These are phyloP conservation scores for Phlebiopsis flavidoalba DNA, from an alignment of 768 basidiomycete species.

Conservation along the genomic window DNA sequence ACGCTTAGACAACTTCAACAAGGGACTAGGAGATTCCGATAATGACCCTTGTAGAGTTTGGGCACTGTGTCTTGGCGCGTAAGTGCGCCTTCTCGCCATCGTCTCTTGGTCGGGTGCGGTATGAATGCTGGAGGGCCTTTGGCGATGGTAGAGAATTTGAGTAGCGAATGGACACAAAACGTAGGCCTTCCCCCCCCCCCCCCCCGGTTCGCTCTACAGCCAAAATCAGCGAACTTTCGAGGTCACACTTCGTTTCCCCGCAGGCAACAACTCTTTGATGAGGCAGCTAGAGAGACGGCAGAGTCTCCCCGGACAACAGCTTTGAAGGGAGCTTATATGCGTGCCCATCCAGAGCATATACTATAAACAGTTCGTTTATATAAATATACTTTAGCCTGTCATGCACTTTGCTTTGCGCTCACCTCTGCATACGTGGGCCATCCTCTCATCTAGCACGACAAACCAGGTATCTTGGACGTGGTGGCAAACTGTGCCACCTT, in stretches of 20 bases:
- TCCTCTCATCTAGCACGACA: slow-evolving; percentile 66
- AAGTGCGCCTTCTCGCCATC: slow-evolving; percentile 45
- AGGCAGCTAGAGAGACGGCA: slow-evolving; percentile 52
- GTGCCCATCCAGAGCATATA: slow-evolving; percentile 99
- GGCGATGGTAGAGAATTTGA: slow-evolving; percentile 58
- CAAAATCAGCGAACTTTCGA: slow-evolving; percentile 18
- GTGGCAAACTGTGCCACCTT: slow-evolving; percentile 85
- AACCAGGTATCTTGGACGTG: slow-evolving; percentile 55
- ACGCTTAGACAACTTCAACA: background rate
- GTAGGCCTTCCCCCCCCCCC: too few relatives aligned
- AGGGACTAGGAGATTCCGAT: background rate
- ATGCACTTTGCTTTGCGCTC: slow-evolving; percentile 17
- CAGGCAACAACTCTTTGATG: slow-evolving; percentile 73
- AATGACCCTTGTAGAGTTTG: slow-evolving; percentile 86
- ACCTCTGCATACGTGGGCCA: slow-evolving; percentile 94
- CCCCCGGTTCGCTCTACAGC: too few relatives aligned
- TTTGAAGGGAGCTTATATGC: slow-evolving; percentile 72
- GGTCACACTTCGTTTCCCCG: slow-evolving; percentile 17
- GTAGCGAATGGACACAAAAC: slow-evolving; percentile 49
- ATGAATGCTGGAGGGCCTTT: slow-evolving; percentile 57
- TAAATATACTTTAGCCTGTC: background rate
- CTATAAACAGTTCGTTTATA: background rate
- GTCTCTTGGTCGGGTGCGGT: slow-evolving; percentile 55
- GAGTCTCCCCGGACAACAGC: slow-evolving; percentile 36
- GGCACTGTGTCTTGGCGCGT: slow-evolving; percentile 49